A percentile compares a stretch with the other conserved stretches of the same genome.
phyloP scores from a whole-genome alignment of 192 early-diverging fungal genomes.

The Backusella liffmaniae region DNA sequence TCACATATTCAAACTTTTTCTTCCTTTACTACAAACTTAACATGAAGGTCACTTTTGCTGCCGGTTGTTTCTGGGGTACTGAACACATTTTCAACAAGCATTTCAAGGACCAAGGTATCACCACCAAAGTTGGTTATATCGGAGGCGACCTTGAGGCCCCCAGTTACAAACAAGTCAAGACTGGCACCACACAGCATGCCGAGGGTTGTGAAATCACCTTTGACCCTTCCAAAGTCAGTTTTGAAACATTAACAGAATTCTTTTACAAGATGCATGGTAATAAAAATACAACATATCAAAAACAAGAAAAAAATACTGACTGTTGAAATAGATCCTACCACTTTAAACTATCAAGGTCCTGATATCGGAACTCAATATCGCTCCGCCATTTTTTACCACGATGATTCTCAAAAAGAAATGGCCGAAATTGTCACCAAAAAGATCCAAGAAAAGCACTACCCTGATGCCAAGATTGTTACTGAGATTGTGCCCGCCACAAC shows the following conservation, averaged over 20 bases:
- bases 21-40: constrained; percentile 3
- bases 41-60: constrained; percentile 78
- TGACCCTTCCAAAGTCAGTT: constrained; percentile 67
- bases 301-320: neutral
- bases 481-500: constrained; percentile 63
- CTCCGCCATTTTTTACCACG: constrained; percentile 82
- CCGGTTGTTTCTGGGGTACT: constrained; percentile 87
- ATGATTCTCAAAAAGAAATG: constrained; percentile 61
- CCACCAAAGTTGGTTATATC: constrained; percentile 32
- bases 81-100: constrained; percentile 38
- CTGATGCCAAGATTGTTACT: constrained; percentile 58
- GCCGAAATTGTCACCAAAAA: constrained; percentile 68
- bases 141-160: constrained; percentile 27
- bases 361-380: constrained; percentile 91
- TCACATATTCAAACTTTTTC: neutral
- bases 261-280: constrained; percentile 77
- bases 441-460: constrained; percentile 57
- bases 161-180: constrained; percentile 34
- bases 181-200: constrained; percentile 76
- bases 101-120: constrained; percentile 23
- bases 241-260: constrained; percentile 69
- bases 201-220: constrained; percentile 80
- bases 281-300: neutral
- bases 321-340: constrained; percentile 68
- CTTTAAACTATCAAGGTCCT: constrained; percentile 75